Percentiles rank a stretch among this genome's conserved stretches.
phyloP scores from a whole-genome alignment of 805 yeast species.

The Ogataea nakhonphanomensis region DNA sequence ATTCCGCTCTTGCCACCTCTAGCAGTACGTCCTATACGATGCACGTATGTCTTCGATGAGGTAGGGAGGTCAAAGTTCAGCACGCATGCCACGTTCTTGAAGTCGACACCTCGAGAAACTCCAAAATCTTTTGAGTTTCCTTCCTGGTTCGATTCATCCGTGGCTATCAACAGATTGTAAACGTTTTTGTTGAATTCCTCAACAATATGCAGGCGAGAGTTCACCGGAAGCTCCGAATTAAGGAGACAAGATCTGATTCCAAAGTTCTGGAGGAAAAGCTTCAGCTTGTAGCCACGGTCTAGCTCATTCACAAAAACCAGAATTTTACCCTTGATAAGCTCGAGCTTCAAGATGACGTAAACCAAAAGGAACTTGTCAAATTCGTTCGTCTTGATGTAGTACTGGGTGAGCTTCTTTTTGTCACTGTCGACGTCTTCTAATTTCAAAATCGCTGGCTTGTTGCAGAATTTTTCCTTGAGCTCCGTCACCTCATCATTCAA shows the following conservation, averaged over 20 bases:
- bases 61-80: constrained; percentile 92
- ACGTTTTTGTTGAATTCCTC: constrained; percentile 92
- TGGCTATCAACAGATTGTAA: constrained; percentile 84
- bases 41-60: constrained; percentile 84
- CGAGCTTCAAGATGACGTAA: constrained; percentile 87
- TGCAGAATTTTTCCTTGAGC: constrained; percentile 74
- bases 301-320: constrained; percentile 87
- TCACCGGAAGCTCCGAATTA: constrained; percentile 88
- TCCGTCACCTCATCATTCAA: constrained; percentile 79
- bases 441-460: constrained; percentile 76
- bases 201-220: constrained; percentile 90
- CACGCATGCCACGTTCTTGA: constrained; percentile 94
- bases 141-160: constrained; percentile 75
- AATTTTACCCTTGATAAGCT: constrained; percentile 86
- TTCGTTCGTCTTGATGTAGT: constrained; percentile 81
- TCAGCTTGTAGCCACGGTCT: constrained; percentile 91
- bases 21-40: constrained; percentile 95
- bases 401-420: constrained; percentile 69
- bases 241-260: constrained; percentile 86
- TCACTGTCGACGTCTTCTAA: constrained; percentile 61
- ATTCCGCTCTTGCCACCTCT: constrained; percentile 96
- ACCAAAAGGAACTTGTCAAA: constrained; percentile 87
- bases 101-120: constrained; percentile 95
- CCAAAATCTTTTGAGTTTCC: constrained; percentile 64
- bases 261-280: constrained; percentile 88